phyloP scores from a whole-genome alignment of 805 yeast species.

The Yamadazyma ubonensis region DNA sequence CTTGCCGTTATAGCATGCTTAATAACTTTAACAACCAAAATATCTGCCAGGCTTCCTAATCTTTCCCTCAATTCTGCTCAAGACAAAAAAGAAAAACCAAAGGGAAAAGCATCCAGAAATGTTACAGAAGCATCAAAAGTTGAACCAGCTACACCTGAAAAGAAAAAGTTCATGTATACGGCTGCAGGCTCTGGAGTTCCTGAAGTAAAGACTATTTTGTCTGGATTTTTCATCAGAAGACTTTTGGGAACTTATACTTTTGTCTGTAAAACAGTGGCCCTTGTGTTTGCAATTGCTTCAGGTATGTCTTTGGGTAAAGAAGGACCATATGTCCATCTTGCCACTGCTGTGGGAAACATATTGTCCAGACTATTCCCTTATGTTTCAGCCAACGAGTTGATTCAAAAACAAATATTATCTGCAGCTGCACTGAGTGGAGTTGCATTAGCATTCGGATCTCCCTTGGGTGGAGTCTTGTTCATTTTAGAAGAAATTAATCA shows the following conservation, averaged over 20 bases:
- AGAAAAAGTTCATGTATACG: constrained; percentile 38
- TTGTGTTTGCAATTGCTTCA: constrained; percentile 54
- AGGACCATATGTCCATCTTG: constrained; percentile 62
- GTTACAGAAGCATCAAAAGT: neutral
- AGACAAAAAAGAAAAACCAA: neutral
- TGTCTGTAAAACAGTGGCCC: constrained; percentile 46
- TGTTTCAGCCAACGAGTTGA: constrained; percentile 47
- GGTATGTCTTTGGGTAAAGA: constrained; percentile 60
- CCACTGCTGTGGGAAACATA: constrained; percentile 58
- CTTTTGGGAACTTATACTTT: constrained; percentile 54
- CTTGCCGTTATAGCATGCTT: constrained; percentile 46
- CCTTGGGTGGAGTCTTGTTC: constrained; percentile 58
- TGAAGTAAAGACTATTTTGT: constrained; percentile 57
- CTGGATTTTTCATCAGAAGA: constrained; percentile 55
- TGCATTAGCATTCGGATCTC: constrained; percentile 60
- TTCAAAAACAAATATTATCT: constrained; percentile 51
- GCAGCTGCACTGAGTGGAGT: constrained; percentile 62
- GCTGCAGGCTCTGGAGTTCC: constrained; percentile 64
- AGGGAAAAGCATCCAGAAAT: neutral
- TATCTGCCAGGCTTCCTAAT: constrained; percentile 19
- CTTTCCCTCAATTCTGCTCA: neutral
- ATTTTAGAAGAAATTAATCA: constrained; percentile 57
- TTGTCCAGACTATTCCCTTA: constrained; percentile 46
- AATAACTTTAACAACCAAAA: constrained; percentile 48
- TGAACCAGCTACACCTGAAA: neutral